Evolutionary conservation across 345 rosid species (phyloP).

Genomic region (Psidium friedrichsthalianum): DNA sequence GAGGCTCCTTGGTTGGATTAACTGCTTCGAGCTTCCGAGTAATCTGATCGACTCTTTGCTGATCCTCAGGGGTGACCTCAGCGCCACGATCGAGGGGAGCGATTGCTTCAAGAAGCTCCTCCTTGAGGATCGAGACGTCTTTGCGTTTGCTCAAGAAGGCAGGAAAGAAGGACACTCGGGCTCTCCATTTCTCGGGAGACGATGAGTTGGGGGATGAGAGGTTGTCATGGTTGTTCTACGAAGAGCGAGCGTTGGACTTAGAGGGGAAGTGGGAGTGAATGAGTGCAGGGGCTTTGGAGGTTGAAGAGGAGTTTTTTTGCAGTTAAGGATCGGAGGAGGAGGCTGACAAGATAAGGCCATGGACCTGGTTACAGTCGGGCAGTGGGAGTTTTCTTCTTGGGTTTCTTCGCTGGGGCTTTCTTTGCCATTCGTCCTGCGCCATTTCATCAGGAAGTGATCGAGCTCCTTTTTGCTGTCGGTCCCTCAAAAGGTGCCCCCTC

Average conservation of each 20-base stretch:
- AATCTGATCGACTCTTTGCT: constrained; percentile 59
- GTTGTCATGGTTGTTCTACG: not conserved
- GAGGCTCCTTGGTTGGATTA: constrained; percentile 63
- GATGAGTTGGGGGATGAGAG: not conserved
- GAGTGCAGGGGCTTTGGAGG: not conserved
- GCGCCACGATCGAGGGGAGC: constrained; percentile 74
- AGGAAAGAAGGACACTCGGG: constrained; percentile 63
- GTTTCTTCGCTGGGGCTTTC: no score
- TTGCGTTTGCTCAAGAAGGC: constrained; percentile 59
- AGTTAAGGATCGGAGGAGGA: not conserved
- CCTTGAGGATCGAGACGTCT: constrained; percentile 49
- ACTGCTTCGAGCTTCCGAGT: constrained; percentile 74
- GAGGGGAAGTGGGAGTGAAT: not conserved
- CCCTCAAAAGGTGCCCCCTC: no score
- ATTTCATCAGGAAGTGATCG: no score
- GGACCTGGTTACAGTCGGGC: not conserved
- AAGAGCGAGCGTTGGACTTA: not conserved
- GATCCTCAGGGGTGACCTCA: constrained; percentile 72
- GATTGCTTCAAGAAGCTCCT: constrained; percentile 66
- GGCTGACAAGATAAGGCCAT: constrained; percentile 13
- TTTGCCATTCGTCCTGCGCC: no score
- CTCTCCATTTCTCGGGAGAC: constrained; percentile 28
- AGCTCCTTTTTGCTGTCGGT: no score
- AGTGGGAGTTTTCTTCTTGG: not conserved
- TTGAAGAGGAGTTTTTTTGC: not conserved